Conservation (phyloP, 2,329 filamentous ascomycete species). For the Colletotrichum filicis region DNA sequence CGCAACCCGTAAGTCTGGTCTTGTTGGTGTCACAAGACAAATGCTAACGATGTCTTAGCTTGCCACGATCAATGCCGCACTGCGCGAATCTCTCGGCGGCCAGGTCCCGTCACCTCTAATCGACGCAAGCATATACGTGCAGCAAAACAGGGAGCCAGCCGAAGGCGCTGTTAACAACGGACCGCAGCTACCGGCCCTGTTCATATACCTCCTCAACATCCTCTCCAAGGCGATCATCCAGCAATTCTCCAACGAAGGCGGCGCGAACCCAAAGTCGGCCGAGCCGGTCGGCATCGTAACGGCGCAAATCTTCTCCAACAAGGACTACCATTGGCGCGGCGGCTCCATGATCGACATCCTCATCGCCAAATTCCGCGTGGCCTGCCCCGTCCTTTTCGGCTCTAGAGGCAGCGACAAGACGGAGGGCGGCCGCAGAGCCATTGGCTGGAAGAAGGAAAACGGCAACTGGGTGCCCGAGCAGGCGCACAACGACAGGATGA, state of each 20-base stretch:
- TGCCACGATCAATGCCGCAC: slow-evolving; percentile 57
- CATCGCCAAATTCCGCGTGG: slow-evolving; percentile 83
- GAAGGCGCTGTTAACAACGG: slow-evolving; percentile 64
- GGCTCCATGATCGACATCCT: slow-evolving; percentile 82
- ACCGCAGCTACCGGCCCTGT: slow-evolving; percentile 68
- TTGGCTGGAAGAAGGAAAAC: slow-evolving; percentile 78
- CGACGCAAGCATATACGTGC: slow-evolving; percentile 66
- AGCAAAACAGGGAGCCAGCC: slow-evolving; percentile 55
- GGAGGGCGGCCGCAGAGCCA: slow-evolving; percentile 69
- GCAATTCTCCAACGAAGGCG: slow-evolving; percentile 76
- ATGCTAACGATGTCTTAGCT: slow-evolving; percentile 45
- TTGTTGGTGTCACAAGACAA: not conserved
- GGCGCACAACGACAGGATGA: slow-evolving; percentile 84
- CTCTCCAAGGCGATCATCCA: slow-evolving; percentile 79
- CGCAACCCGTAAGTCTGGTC: slow-evolving; percentile 47
- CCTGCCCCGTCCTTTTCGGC: slow-evolving; percentile 88
- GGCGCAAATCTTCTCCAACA: slow-evolving; percentile 78
- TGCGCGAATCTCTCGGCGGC: slow-evolving; percentile 65
- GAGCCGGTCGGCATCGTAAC: slow-evolving; percentile 84
- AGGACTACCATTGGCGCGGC: slow-evolving; percentile 74
- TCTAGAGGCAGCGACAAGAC: slow-evolving; percentile 81
- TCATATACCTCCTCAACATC: slow-evolving; percentile 81
- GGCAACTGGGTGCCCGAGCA: slow-evolving; percentile 74
- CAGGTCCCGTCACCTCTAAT: slow-evolving; percentile 62
- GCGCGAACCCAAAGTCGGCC: slow-evolving; percentile 71